Evolutionary conservation across 164 flowering plant species (phyloP).

Genomic region (Tetracentron sinense): DNA sequence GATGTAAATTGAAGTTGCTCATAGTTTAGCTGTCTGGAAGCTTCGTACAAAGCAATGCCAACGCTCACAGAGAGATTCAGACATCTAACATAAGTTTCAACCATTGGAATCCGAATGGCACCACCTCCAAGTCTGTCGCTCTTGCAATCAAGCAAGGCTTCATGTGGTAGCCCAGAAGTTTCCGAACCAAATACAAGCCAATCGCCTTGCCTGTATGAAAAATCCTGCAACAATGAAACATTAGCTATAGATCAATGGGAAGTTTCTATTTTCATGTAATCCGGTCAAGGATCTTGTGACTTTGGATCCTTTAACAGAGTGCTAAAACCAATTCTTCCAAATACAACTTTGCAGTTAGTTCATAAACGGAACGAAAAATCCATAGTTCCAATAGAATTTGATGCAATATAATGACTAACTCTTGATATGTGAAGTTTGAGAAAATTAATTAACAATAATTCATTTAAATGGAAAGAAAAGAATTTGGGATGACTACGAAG

Average conservation of each 20-base stretch:
- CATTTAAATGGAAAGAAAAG: neutral
- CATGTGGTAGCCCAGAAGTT: slow-evolving; percentile 74
- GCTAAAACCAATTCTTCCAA: too few relatives aligned
- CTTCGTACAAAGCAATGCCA: slow-evolving; percentile 88
- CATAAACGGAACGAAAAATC: too few relatives aligned
- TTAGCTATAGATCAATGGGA: neutral
- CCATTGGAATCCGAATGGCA: slow-evolving; percentile 79
- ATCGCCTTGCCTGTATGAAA: slow-evolving; percentile 76
- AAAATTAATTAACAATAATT: too few relatives aligned
- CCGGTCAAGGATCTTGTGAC: neutral
- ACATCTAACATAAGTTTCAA: slow-evolving; percentile 93
- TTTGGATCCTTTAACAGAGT: too few relatives aligned
- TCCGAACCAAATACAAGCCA: slow-evolving; percentile 96
- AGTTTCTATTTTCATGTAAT: neutral
- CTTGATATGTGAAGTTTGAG: too few relatives aligned
- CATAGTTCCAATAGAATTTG: too few relatives aligned
- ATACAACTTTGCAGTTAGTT: too few relatives aligned
- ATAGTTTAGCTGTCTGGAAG: slow-evolving; percentile 85
- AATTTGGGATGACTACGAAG: neutral
- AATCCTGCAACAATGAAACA: slow-evolving; percentile 50
- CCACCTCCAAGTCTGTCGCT: slow-evolving; percentile 70
- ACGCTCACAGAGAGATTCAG: slow-evolving; percentile 90
- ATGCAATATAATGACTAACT: too few relatives aligned
- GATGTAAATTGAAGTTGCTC: slow-evolving; percentile 62
- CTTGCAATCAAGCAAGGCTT: slow-evolving; percentile 65